phyloP scores from a whole-genome alignment of 495 filamentous ascomycete species.

The Lindgomyces ingoldianus region DNA sequence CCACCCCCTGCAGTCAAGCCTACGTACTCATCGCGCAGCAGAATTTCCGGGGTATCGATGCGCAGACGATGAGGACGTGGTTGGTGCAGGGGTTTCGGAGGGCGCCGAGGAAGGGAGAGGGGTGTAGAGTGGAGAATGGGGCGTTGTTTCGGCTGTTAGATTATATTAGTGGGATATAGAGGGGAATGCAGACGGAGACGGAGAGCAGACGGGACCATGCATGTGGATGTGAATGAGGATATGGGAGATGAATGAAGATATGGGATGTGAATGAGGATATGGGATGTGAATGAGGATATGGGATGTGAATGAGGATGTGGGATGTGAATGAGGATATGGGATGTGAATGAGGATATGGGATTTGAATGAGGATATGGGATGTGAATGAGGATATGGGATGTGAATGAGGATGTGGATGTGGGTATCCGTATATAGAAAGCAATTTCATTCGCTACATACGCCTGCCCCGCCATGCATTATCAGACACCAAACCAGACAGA shows the following conservation, averaged over 20 bases:
- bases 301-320: neutral
- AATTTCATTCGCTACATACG: neutral
- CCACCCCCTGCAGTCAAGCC: constrained; percentile 34
- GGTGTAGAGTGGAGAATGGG: constrained; percentile 37
- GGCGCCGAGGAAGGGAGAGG: constrained; percentile 26
- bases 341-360: neutral
- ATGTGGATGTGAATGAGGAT: neutral
- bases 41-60: constrained; percentile 32
- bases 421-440: neutral
- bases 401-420: neutral
- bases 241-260: too few species aligned
- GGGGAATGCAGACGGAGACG: neutral
- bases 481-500: neutral
- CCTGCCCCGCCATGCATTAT: neutral
- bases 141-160: constrained; percentile 32
- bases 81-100: constrained; percentile 29
- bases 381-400: neutral
- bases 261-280: neutral
- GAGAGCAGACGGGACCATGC: too few species aligned
- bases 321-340: neutral
- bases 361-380: neutral
- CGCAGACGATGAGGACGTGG: constrained; percentile 27
- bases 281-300: neutral
- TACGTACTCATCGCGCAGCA: constrained; percentile 34
- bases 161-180: constrained; percentile 32